Evolutionary conservation across 2,329 filamentous ascomycete species (phyloP).

Genomic region (Macrophomina tecta): DNA sequence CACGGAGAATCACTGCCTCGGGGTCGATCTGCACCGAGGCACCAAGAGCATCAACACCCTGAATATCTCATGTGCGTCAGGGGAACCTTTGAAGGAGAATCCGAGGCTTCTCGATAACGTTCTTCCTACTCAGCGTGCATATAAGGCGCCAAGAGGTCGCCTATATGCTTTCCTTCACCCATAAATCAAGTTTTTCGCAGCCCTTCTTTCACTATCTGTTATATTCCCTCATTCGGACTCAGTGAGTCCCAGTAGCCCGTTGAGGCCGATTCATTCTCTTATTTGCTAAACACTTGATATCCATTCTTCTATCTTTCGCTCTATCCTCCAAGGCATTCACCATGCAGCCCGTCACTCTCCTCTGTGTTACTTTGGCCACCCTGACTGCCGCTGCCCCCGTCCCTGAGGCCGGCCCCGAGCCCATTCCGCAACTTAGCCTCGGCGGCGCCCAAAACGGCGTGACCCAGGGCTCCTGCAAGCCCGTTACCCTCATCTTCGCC

Average conservation of each 20-base stretch:
- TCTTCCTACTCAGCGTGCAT: neutral
- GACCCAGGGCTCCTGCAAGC: slow-evolving; percentile 27
- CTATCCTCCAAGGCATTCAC: neutral
- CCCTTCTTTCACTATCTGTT: neutral
- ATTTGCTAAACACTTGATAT: neutral
- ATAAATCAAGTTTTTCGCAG: neutral
- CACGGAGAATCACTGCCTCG: neutral
- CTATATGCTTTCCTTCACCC: neutral
- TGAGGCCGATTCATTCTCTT: neutral
- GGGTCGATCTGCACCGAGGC: neutral
- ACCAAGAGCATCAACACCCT: neutral
- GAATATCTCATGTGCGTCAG: neutral
- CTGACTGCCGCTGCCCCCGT: neutral
- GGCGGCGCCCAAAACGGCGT: slow-evolving; percentile 37
- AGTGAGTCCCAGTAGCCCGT: neutral
- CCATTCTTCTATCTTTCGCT: neutral
- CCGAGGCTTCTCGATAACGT: neutral
- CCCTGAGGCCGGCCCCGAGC: neutral
- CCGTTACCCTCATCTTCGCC: slow-evolving; percentile 61
- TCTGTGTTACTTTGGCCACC: neutral
- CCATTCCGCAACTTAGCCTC: slow-evolving; percentile 17
- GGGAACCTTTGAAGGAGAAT: neutral
- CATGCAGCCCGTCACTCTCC: slow-evolving; percentile 1
- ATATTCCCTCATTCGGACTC: neutral
- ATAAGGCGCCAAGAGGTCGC: slow-evolving; percentile 1